phyloP scores from a whole-genome alignment of 345 rosid genomes.

The Moringa oleifera region DNA sequence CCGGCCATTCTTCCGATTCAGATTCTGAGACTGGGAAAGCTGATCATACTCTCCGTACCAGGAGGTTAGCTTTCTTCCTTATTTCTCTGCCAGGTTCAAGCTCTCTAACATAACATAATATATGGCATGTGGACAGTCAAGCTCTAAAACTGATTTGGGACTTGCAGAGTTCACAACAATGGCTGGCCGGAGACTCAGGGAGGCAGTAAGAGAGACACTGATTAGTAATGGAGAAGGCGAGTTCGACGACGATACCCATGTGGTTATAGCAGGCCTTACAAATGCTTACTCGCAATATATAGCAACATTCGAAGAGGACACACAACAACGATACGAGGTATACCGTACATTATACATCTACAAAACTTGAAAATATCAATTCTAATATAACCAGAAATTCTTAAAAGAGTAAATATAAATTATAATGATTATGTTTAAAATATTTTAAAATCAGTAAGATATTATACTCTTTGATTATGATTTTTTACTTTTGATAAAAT shows the following conservation, averaged over 20 bases:
- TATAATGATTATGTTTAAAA: too few species aligned
- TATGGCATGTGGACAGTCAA: background rate
- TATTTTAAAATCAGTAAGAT: too few species aligned
- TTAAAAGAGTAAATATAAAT: too few species aligned
- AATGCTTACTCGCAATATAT: slow-evolving; percentile 53
- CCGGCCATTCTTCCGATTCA: slow-evolving; percentile 58
- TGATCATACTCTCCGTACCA: slow-evolving; percentile 52
- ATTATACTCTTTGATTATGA: too few species aligned
- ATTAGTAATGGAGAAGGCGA: slow-evolving; percentile 43
- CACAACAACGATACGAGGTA: slow-evolving; percentile 52
- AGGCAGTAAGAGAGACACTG: slow-evolving; percentile 50
- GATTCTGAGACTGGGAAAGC: slow-evolving; percentile 41
- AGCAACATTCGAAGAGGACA: slow-evolving; percentile 50
- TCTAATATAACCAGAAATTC: too few species aligned
- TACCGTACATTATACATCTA: too few species aligned
- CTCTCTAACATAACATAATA: too few species aligned
- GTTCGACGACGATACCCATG: slow-evolving; percentile 29
- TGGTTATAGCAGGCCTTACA: slow-evolving; percentile 55
- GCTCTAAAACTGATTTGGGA: background rate
- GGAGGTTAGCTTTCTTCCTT: slow-evolving; percentile 44
- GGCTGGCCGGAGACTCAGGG: slow-evolving; percentile 54
- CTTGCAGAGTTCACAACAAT: slow-evolving; percentile 54
- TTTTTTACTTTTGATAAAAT: too few species aligned
- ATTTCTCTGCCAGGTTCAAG: too few species aligned
- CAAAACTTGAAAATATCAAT: too few species aligned